Evolutionary conservation across 169 alveolate species (phyloP).

Genomic region (Eimeria tenella): DNA sequence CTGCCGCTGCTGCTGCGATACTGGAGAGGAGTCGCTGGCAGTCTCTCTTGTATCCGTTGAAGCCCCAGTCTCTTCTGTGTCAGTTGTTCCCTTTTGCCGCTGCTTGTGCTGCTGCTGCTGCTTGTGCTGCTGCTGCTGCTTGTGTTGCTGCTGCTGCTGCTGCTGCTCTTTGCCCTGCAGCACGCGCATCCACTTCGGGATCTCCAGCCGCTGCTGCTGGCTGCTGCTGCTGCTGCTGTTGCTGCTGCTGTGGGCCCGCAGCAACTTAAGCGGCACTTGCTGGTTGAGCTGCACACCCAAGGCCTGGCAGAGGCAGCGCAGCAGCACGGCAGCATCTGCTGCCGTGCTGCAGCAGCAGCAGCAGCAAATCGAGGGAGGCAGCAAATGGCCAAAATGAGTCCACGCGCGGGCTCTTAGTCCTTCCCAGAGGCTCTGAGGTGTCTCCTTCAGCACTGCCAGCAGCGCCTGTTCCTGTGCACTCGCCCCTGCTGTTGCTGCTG

Average conservation of each 20-base stretch:
- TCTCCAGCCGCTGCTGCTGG: neutral
- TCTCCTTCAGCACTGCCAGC: neutral
- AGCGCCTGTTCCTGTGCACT: neutral
- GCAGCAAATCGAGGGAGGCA: neutral
- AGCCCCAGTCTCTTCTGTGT: too few relatives aligned
- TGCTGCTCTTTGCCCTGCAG: constrained; percentile 13
- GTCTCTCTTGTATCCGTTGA: neutral
- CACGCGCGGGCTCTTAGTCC: neutral
- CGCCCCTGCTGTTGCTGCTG: neutral
- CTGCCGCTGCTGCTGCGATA: neutral
- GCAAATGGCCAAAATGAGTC: neutral
- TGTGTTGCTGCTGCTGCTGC: neutral
- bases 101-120: neutral
- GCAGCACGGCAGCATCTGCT: neutral
- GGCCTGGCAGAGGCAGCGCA: neutral
- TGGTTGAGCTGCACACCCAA: neutral
- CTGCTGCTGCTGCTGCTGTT: constrained; percentile 11
- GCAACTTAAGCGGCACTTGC: neutral
- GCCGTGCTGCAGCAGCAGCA: neutral
- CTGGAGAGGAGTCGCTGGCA: neutral
- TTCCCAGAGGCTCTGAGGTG: neutral
- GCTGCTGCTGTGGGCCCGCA: neutral
- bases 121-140: neutral
- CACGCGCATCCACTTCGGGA: neutral
- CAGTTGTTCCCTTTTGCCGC: neutral